These are phyloP conservation scores for Echinosophora koreensis DNA, from an alignment of 306 rosid genomes.

Conservation along the genomic window DNA sequence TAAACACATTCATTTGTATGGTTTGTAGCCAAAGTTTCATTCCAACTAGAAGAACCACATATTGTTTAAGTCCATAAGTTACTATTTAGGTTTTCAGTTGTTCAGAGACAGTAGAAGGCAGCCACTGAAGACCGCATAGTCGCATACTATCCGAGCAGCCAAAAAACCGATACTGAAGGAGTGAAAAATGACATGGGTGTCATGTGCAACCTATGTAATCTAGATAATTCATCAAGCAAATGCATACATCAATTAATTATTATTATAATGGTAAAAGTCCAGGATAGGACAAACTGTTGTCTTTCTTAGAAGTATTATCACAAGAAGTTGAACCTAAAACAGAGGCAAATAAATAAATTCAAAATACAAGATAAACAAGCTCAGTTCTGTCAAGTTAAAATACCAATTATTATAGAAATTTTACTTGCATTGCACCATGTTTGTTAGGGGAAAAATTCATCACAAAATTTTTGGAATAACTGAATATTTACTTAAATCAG, in stretches of 20 bases:
- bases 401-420: no score
- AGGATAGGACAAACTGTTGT: background rate
- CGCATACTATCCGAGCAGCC: background rate
- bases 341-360: background rate
- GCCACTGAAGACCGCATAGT: background rate
- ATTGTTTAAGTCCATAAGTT: no score
- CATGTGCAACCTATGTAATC: background rate
- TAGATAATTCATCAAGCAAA: background rate
- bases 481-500: background rate
- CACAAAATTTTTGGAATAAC: background rate
- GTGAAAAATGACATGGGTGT: background rate
- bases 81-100: background rate
- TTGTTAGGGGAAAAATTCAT: background rate
- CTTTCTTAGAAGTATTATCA: background rate
- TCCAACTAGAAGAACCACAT: background rate
- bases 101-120: background rate
- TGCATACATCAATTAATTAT: background rate
- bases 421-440: background rate
- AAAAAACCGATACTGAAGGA: no score
- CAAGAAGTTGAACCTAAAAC: background rate
- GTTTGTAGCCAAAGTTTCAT: background rate
- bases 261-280: background rate
- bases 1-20: background rate
- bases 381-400: background rate
- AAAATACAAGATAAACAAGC: background rate